These are phyloP conservation scores for Xanthoconium separans DNA, from an alignment of 1,284 basidiomycete genomes.

Conservation along the genomic window DNA sequence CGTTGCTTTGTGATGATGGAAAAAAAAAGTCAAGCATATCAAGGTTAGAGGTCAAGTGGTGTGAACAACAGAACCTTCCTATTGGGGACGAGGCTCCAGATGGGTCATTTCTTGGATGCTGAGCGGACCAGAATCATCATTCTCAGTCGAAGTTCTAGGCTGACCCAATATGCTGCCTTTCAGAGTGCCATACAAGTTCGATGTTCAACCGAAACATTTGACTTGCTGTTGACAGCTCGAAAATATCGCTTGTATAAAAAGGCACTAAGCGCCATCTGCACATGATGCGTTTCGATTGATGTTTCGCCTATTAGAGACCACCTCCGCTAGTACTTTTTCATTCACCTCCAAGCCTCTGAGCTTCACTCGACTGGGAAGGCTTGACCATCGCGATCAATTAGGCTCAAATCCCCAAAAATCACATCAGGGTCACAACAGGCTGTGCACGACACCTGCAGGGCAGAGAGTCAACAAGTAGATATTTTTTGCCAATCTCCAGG, in stretches of 20 bases:
- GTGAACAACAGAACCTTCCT: constrained; percentile 17
- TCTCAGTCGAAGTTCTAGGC: too few species aligned
- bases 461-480: too few species aligned
- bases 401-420: too few species aligned
- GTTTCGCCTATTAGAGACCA: too few species aligned
- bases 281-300: neutral
- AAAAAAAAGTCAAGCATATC: neutral
- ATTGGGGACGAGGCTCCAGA: neutral
- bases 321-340: too few species aligned
- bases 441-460: too few species aligned
- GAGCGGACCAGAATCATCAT: too few species aligned
- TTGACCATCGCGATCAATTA: too few species aligned
- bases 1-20: constrained; percentile 19
- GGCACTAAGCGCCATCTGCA: neutral
- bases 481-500: neutral
- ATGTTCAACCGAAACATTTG: neutral
- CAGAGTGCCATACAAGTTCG: neutral
- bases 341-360: too few species aligned
- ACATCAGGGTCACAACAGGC: too few species aligned
- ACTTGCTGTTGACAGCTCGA: neutral
- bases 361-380: too few species aligned
- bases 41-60: neutral
- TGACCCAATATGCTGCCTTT: neutral
- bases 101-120: too few species aligned
- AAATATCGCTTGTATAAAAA: neutral